Evolutionary conservation across 2,329 filamentous ascomycete species (phyloP).

Genomic region (Teratosphaeria epicoccoides): DNA sequence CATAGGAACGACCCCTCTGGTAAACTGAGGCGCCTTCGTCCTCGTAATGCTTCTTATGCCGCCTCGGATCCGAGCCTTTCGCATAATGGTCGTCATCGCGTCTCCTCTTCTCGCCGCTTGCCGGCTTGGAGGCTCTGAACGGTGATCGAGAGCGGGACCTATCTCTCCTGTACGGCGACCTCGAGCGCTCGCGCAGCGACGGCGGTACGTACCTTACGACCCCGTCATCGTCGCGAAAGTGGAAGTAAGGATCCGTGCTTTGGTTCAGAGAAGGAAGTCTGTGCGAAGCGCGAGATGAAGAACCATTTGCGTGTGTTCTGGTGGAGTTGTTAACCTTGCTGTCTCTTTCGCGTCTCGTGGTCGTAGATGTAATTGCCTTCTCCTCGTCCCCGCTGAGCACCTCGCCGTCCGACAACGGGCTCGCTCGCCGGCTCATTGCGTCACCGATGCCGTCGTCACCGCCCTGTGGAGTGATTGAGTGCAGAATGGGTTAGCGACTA

Average conservation of each 20-base stretch:
- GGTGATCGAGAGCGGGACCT: slow-evolving; percentile 23
- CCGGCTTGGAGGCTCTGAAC: slow-evolving; percentile 15
- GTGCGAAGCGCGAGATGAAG: slow-evolving; percentile 26
- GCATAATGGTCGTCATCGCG: slow-evolving; percentile 51
- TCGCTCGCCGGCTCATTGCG: slow-evolving; percentile 40
- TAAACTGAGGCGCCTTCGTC: slow-evolving; percentile 28
- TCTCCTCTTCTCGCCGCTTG: slow-evolving; percentile 51
- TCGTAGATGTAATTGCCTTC: slow-evolving; percentile 77
- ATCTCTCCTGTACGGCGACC: slow-evolving; percentile 46
- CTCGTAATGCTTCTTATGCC: slow-evolving; percentile 54
- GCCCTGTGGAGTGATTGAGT: slow-evolving; percentile 12
- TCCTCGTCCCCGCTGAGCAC: slow-evolving; percentile 57
- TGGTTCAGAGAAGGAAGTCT: slow-evolving; percentile 1
- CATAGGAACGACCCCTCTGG: slow-evolving; percentile 19
- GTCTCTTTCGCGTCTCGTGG: slow-evolving; percentile 57
- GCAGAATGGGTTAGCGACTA: slow-evolving; percentile 17
- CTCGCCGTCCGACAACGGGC: slow-evolving; percentile 80
- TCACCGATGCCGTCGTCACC: slow-evolving; percentile 11
- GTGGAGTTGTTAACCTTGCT: slow-evolving; percentile 83
- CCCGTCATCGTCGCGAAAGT: slow-evolving; percentile 26
- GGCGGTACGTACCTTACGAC: slow-evolving; percentile 25
- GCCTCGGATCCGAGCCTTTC: slow-evolving; percentile 46
- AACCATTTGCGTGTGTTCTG: slow-evolving; percentile 46
- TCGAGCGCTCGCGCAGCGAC: slow-evolving; percentile 28
- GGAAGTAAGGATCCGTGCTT: slow-evolving; percentile 13